Evolutionary conservation across 257 asterid species (phyloP), one percentile per base, ranked within the genome.

Genomic region (Buddleja alternifolia): DNA sequence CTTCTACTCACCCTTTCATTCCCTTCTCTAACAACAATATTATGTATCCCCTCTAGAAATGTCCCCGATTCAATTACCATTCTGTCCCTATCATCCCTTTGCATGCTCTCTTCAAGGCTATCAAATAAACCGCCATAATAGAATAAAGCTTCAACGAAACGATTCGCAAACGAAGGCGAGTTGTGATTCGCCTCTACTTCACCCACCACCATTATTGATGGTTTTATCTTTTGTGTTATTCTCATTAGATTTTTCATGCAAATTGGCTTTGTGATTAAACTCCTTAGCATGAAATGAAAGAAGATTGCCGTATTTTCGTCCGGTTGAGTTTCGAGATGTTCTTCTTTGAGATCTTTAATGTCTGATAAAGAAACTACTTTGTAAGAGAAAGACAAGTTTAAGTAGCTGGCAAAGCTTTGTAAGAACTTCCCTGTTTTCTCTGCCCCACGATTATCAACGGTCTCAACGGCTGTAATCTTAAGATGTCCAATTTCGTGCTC

Each of bases 121-220:
- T 78, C 80, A 12, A 78, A 74, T 7, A 64, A 10, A 10, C 77
- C 83, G 34, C 77, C 62, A 8, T 63, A 78, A 32, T 25, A 74
- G 74, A 78, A 78, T 16, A 78, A 42, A 6, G 83, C 66, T 32
- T 78, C 83, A 8, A 70, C 54, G 77, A 78, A 79, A 0, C 81
- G 60, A 40, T 67, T 58, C 45, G 60, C 73, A 11, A 79, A 79
- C 14, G 77, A 32, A 51, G 81, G 84, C 1, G 84, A 79, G 51
- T 79, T 79, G 25, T 70, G 71, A 60, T 79, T 75, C 12, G 73
- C 78, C 54, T 79, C 81, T 14, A 56, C 75, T 61, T 79, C 81
- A 14, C 10, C 7, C 14, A 79, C 77, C 66, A 75, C 69, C 66
- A 75, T 50, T 32, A 75, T 12, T 11, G 73, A 55, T 44, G 81